phyloP scores from a whole-genome alignment of 305 asterid species.

The Fraxinus velutina region DNA sequence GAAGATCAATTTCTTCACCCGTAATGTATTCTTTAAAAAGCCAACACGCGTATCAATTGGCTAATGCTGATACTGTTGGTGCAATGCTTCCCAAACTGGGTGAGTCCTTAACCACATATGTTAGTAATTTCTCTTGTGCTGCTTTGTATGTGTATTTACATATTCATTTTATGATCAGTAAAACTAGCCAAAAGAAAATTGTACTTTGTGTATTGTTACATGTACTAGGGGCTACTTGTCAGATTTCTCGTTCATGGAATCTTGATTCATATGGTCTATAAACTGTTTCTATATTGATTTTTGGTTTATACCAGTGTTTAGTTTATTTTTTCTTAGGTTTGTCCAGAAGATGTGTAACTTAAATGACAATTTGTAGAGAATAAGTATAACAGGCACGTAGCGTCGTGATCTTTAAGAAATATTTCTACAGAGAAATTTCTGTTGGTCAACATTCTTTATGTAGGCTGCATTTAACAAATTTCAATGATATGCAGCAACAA shows the following conservation, averaged over 20 bases:
- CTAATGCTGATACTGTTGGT: conserved; percentile 73
- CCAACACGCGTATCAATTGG: conserved; percentile 75
- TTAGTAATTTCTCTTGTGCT: conserved; percentile 4
- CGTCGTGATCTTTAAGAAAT: background rate
- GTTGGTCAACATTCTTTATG: background rate
- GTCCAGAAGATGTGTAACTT: background rate
- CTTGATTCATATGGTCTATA: background rate
- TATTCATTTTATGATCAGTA: background rate
- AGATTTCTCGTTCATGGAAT: background rate
- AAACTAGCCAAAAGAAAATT: background rate
- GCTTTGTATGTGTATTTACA: background rate
- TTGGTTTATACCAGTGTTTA: background rate
- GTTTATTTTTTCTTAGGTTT: background rate
- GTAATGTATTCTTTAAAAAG: conserved; percentile 68
- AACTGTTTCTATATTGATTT: background rate
- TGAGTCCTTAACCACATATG: conserved; percentile 29
- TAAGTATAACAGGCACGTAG: background rate
- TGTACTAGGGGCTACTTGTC: background rate
- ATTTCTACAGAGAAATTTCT: background rate
- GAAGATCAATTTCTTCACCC: conserved; percentile 73
- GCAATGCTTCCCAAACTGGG: conserved; percentile 98
- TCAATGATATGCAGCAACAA: background rate
- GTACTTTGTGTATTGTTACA: background rate
- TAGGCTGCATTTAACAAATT: background rate
- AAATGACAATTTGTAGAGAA: background rate